Evolutionary conservation across 495 filamentous ascomycete genomes (phyloP).

Genomic region (Tuber brumale): DNA sequence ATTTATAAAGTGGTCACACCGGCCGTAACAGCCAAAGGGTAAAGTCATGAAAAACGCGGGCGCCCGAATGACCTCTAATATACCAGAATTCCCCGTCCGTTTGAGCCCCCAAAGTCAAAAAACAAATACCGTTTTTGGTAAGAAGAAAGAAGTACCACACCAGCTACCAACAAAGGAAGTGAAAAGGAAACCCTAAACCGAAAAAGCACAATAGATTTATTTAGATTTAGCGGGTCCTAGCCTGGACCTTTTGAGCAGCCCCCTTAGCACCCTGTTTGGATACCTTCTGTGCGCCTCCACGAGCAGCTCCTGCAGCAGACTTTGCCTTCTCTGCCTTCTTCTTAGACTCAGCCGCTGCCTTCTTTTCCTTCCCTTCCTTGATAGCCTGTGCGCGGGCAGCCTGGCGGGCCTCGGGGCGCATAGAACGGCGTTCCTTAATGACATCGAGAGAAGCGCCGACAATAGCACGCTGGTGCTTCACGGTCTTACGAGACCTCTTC

Average conservation of each 20-base stretch:
- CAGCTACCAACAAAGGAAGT: conserved; percentile 6
- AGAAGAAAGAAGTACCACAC: background rate
- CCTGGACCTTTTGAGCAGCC: conserved; percentile 73
- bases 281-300: conserved; percentile 72
- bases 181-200: conserved; percentile 37
- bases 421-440: conserved; percentile 95
- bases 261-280: conserved; percentile 98
- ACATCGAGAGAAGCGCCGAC: conserved; percentile 98
- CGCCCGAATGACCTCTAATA: background rate
- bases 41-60: background rate
- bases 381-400: conserved; percentile 88
- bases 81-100: background rate
- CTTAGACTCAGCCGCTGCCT: conserved; percentile 68
- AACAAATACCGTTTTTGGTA: background rate
- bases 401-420: conserved; percentile 88
- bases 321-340: conserved; percentile 99
- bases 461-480: conserved; percentile 98
- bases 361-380: conserved; percentile 96
- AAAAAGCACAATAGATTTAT: conserved; percentile 9
- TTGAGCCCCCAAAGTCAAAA: background rate
- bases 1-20: background rate
- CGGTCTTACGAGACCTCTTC: conserved; percentile 95
- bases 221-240: conserved; percentile 72
- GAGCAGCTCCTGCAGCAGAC: conserved; percentile 63
- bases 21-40: background rate